Percentiles rank a stretch among this genome's conserved stretches.
Evolutionary conservation across 805 yeast species (phyloP).

Genomic region (Starmera pachycereana): DNA sequence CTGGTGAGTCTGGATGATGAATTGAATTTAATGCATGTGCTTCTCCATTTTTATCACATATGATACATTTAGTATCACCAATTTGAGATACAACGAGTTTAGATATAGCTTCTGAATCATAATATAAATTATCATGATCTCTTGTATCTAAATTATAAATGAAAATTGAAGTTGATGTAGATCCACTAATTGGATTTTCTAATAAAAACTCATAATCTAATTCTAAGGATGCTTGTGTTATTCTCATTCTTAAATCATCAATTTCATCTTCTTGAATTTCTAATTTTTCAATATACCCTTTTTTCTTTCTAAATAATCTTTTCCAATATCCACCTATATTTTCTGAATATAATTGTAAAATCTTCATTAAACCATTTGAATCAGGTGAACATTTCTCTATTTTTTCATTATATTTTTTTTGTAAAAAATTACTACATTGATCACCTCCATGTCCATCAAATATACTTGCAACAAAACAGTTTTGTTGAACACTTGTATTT

Average conservation of each 20-base stretch:
- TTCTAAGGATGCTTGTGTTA: slow-evolving; percentile 54
- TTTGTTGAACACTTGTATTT: slow-evolving; percentile 7
- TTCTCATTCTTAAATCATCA: slow-evolving; percentile 51
- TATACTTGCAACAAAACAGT: slow-evolving; percentile 58
- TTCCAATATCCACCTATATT: slow-evolving; percentile 79
- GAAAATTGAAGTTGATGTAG: slow-evolving; percentile 62
- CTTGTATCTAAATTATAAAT: slow-evolving; percentile 33
- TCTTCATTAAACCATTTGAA: slow-evolving; percentile 25
- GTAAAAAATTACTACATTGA: slow-evolving; percentile 56
- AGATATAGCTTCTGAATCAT: slow-evolving; percentile 56
- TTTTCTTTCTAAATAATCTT: slow-evolving; percentile 47
- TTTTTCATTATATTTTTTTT: slow-evolving; percentile 38
- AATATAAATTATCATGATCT: slow-evolving; percentile 20
- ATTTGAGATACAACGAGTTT: slow-evolving; percentile 76
- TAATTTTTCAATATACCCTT: slow-evolving; percentile 23
- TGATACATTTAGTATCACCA: slow-evolving; percentile 82
- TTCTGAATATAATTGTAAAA: slow-evolving; percentile 45
- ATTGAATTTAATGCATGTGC: slow-evolving; percentile 70
- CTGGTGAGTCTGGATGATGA: slow-evolving; percentile 82
- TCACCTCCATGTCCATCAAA: slow-evolving; percentile 96
- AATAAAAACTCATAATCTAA: slow-evolving; percentile 54
- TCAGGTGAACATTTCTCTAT: slow-evolving; percentile 34
- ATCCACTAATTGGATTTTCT: slow-evolving; percentile 32
- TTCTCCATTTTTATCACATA: slow-evolving; percentile 73
- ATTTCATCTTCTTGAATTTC: slow-evolving; percentile 13